Conservation (phyloP, 2,329 filamentous ascomycete genomes). For the Clonostachys rosea region DNA sequence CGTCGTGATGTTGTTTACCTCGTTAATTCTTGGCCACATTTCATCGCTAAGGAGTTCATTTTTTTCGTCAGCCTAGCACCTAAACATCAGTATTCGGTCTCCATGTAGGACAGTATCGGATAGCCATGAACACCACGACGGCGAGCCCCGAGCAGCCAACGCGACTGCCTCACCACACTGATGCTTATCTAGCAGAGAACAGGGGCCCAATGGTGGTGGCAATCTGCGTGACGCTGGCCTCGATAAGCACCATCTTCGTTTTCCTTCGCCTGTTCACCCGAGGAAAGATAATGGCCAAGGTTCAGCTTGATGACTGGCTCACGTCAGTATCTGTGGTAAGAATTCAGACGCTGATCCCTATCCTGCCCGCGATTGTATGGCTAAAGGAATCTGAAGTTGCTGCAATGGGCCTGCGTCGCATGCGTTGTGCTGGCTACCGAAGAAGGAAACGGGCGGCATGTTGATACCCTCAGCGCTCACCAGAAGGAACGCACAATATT, state of each 20-base stretch:
- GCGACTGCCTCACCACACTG: conserved; percentile 2
- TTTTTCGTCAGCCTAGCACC: too few species aligned
- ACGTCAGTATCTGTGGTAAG: not conserved
- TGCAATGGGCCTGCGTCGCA: conserved; percentile 6
- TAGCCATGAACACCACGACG: too few species aligned
- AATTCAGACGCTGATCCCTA: not conserved
- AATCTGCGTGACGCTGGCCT: conserved; percentile 4
- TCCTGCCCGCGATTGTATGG: too few species aligned
- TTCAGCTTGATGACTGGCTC: conserved; percentile 10
- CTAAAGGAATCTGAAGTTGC: conserved; percentile 1
- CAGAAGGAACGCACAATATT: conserved; percentile 6
- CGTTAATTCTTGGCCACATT: too few species aligned
- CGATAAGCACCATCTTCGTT: conserved; percentile 6
- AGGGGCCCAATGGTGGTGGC: conserved; percentile 3
- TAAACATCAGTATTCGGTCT: too few species aligned
- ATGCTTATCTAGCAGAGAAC: conserved; percentile 16
- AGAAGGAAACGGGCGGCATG: conserved; percentile 12
- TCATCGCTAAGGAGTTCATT: too few species aligned
- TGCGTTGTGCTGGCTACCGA: conserved; percentile 9
- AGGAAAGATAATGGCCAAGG: conserved; percentile 3
- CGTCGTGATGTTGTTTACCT: too few species aligned
- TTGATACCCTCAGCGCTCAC: conserved; percentile 4
- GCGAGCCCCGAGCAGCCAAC: not conserved
- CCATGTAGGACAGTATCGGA: too few species aligned
- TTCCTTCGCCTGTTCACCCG: conserved; percentile 6